Conservation (phyloP, 305 asterid species). For the Striga hermonthica region DNA sequence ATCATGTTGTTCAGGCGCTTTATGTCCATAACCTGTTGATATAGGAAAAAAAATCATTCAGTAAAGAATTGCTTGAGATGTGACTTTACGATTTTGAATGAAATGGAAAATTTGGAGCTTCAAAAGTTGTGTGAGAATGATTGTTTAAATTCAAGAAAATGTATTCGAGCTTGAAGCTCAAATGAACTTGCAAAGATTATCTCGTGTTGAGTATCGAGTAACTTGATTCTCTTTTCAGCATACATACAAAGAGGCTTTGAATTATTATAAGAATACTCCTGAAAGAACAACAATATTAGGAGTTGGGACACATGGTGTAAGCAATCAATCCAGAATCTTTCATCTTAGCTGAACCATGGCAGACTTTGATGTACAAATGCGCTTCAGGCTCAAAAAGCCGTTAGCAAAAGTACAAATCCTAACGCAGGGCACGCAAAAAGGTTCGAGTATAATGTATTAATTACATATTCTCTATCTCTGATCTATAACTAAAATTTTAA, state of each 20-base stretch:
- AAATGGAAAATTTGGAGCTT: too few species aligned
- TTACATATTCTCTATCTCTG: neutral
- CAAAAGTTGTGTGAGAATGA: too few species aligned
- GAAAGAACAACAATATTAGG: neutral
- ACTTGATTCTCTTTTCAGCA: too few species aligned
- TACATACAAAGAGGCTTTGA: neutral
- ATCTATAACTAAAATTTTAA: neutral
- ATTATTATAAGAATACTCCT: neutral
- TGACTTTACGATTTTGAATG: neutral
- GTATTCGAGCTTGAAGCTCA: too few species aligned
- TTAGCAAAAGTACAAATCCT: neutral
- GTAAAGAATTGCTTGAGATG: neutral
- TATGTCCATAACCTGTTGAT: constrained; percentile 70
- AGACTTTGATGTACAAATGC: constrained; percentile 9
- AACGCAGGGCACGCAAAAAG: neutral
- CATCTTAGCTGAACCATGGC: constrained; percentile 4
- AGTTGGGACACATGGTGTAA: too few species aligned
- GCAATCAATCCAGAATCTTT: constrained; percentile 3
- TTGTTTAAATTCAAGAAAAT: too few species aligned
- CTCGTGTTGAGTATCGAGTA: too few species aligned
- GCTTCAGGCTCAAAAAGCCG: constrained; percentile 22
- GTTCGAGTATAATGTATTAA: neutral
- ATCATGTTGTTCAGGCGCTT: constrained; percentile 89
- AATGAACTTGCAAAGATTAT: too few species aligned
- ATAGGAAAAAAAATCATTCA: constrained; percentile 15